Evolutionary conservation across 73 alveolate genomes (phyloP).

Genomic region (Paramecium octaurelia): DNA sequence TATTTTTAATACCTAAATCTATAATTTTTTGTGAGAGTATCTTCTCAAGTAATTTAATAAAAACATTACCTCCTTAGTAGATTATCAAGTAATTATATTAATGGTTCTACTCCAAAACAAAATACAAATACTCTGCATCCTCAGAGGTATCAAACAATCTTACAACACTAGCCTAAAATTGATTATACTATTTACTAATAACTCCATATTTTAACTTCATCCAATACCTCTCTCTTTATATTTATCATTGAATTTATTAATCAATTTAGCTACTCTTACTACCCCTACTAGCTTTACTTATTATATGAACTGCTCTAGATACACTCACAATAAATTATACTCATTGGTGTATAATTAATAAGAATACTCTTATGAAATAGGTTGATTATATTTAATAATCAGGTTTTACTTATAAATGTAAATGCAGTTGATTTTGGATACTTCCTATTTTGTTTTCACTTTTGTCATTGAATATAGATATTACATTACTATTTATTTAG

Average conservation of each 20-base stretch:
- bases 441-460: background rate
- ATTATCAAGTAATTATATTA: background rate
- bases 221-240: conserved; percentile 9
- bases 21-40: background rate
- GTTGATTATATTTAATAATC: background rate
- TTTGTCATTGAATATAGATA: background rate
- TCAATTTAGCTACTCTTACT: conserved; percentile 27
- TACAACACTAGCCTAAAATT: background rate
- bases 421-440: conserved; percentile 7
- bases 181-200: background rate
- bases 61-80: conserved; percentile 32
- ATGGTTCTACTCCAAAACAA: conserved; percentile 22
- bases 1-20: background rate
- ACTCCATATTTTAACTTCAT: conserved; percentile 37
- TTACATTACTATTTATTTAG: background rate
- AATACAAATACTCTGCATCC: background rate
- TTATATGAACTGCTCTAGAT: background rate
- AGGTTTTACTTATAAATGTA: background rate
- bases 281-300: background rate
- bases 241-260: background rate
- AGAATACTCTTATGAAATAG: background rate
- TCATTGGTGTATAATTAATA: background rate
- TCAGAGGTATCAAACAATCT: conserved; percentile 39
- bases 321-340: background rate
- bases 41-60: conserved; percentile 41